A percentile compares a stretch with the other conserved stretches of the same genome.
phyloP scores from a whole-genome alignment of 169 alveolate genomes.

The Toxoplasma gondii region DNA sequence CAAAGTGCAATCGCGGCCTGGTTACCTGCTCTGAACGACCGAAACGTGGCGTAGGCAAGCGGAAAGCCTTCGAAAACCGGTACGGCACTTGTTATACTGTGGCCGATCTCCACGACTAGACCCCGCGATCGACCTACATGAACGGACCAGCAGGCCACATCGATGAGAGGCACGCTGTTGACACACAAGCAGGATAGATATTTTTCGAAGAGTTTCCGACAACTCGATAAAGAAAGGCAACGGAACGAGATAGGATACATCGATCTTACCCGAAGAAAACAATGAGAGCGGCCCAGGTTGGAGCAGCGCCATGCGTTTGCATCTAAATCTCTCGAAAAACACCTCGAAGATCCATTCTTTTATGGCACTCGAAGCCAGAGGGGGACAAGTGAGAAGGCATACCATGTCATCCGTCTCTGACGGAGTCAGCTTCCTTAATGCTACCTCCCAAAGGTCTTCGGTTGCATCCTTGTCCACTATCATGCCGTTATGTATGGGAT shows the following conservation, averaged over 20 bases:
- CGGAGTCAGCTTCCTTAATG: neutral
- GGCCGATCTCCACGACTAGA: conserved; percentile 18
- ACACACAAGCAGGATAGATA: neutral
- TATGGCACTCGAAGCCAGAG: neutral
- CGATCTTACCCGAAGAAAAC: neutral
- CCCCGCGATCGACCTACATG: conserved; percentile 18
- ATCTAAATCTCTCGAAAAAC: neutral
- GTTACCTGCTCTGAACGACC: conserved; percentile 8
- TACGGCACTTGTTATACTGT: conserved; percentile 9
- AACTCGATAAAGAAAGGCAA: neutral
- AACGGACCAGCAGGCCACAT: neutral
- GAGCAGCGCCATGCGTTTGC: conserved; percentile 9
- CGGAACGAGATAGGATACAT: neutral
- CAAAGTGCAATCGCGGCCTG: neutral
- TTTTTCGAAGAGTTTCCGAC: neutral
- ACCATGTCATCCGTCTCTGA: neutral
- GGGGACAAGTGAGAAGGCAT: neutral
- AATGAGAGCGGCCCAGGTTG: neutral
- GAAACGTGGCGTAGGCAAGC: neutral
- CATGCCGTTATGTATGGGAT: neutral
- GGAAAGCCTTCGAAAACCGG: conserved; percentile 26
- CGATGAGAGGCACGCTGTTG: neutral
- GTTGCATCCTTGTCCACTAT: conserved; percentile 6
- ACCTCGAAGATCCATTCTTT: conserved; percentile 1
- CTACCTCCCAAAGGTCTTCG: conserved; percentile 18